phyloP scores from a whole-genome alignment of 331 rosid species.

The Cydonia oblonga region DNA sequence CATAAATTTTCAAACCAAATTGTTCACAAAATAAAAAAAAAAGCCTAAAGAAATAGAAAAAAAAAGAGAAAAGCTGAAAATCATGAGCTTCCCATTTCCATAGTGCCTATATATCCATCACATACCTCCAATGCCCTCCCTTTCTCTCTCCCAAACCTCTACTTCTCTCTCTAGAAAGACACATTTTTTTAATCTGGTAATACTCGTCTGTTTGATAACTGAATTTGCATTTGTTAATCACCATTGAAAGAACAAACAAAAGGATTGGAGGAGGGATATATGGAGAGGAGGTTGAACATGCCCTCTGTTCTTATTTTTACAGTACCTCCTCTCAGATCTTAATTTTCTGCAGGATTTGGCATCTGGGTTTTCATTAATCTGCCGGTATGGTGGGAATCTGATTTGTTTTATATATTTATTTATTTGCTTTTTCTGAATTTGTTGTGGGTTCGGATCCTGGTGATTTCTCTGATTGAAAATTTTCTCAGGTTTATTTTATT shows the following conservation, averaged over 20 bases:
- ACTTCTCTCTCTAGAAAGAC: constrained; percentile 21
- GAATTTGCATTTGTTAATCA: constrained; percentile 67
- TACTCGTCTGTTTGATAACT: constrained; percentile 50
- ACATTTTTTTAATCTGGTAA: constrained; percentile 6
- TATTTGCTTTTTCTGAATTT: constrained; percentile 16
- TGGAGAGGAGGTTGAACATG: constrained; percentile 55
- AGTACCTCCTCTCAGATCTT: constrained; percentile 99
- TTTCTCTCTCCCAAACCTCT: constrained; percentile 34
- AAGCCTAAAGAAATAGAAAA: not conserved
- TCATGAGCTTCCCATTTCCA: constrained; percentile 30
- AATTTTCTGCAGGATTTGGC: constrained; percentile 44
- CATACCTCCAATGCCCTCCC: constrained; percentile 30
- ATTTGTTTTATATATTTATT: constrained; percentile 50
- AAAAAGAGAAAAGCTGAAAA: constrained; percentile 10
- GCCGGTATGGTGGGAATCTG: constrained; percentile 47
- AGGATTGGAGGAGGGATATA: constrained; percentile 44
- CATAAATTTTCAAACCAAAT: constrained; percentile 1
- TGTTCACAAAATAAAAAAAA: not conserved
- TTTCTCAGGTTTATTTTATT: too few relatives aligned
- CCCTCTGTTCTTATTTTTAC: constrained; percentile 52
- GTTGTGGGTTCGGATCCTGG: constrained; percentile 44
- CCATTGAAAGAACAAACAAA: constrained; percentile 44
- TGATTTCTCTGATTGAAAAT: constrained; percentile 26
- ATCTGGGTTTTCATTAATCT: constrained; percentile 66
- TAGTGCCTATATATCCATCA: constrained; percentile 58